phyloP scores from a whole-genome alignment of 2,329 filamentous ascomycete genomes.

The Cyanodermella asteris region DNA sequence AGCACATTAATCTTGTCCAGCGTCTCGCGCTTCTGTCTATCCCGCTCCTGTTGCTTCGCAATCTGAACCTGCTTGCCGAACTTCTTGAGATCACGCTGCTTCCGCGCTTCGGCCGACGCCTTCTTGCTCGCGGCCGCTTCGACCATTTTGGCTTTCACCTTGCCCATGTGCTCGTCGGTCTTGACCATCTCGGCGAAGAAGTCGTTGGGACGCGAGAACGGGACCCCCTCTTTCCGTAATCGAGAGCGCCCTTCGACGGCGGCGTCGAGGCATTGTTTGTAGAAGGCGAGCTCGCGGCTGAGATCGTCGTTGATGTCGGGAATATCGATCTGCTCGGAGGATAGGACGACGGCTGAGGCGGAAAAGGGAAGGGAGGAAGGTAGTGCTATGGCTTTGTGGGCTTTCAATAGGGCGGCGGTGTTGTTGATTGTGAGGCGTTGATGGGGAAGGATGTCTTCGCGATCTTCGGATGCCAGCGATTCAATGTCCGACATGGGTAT shows the following conservation, averaged over 20 bases:
- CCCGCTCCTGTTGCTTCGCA: conserved; percentile 81
- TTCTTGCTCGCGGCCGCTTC: conserved; percentile 86
- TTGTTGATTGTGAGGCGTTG: conserved; percentile 96
- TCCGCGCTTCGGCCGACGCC: conserved; percentile 72
- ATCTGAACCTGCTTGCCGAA: conserved; percentile 97
- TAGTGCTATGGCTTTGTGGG: conserved; percentile 58
- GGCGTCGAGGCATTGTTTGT: conserved; percentile 67
- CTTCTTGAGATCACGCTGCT: conserved; percentile 90
- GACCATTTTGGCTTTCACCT: conserved; percentile 79
- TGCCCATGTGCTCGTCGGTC: conserved; percentile 94
- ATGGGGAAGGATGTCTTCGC: conserved; percentile 69
- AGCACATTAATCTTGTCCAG: conserved; percentile 86
- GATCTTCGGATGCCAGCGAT: conserved; percentile 56
- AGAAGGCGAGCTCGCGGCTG: conserved; percentile 78
- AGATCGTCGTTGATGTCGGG: conserved; percentile 78
- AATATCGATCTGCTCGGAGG: conserved; percentile 47
- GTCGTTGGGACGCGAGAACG: conserved; percentile 75
- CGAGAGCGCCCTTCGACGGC: conserved; percentile 49
- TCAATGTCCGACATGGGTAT: conserved; percentile 77
- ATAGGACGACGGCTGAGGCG: conserved; percentile 57
- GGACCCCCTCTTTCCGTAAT: conserved; percentile 59
- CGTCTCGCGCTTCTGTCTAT: conserved; percentile 78
- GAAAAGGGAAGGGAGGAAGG: conserved; percentile 55
- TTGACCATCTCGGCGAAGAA: conserved; percentile 99
- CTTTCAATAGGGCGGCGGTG: conserved; percentile 59